Base-by-base conservation (phyloP, 2,329 filamentous ascomycete genomes). In the Xylaria arbuscula region DNA sequence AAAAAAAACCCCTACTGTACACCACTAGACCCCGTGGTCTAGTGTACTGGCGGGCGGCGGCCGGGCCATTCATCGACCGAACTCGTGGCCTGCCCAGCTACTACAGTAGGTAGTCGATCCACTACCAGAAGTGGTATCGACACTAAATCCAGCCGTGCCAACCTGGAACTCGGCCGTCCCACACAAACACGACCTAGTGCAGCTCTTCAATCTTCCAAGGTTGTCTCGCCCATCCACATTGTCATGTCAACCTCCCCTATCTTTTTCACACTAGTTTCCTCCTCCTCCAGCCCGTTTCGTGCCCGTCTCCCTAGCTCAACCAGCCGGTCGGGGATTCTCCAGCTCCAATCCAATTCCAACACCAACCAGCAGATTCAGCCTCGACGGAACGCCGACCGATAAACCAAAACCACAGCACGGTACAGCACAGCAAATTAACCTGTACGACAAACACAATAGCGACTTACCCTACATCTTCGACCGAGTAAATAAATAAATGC, bases 171-270 rank as follows among this genome's bases (percentile, higher is more conserved):
- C n/a, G 17, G 59, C 40, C n/a, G 66, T 62, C 47, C 66, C 66
- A 68, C 66, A 62, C 63, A 28, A 56, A 45, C 54, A 55, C 60
- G 6, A 42, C 13, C 19, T 24, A 45, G 40, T 45, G 15, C n/a
- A 40, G 34, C 60, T 68, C 56, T 64, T 59, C 66, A 64, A 60
- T 67, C 66, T 64, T n/a, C n/a, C n/a, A n/a, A n/a, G n/a, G n/a
- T n/a, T 60, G 54, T 45, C 36, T 45, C 40, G 40, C 9, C 19
- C 45, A 34, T 32, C 15, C 34, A 13, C 42, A 28, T 60, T 42
- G 24, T 34, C 65, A 40, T 38, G 42, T 45, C 42, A 22, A n/a
- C 55, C 56, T 64, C 59, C 62, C 66, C 66, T 68, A 67, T 67
- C 61, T 60, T 67, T 64, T 54, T 59, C 28, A 28, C 28, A 28